A percentile compares a stretch with the other conserved stretches of the same genome.
Evolutionary conservation across 495 filamentous ascomycete species (phyloP).

Genomic region (Penicillium silybi): DNA sequence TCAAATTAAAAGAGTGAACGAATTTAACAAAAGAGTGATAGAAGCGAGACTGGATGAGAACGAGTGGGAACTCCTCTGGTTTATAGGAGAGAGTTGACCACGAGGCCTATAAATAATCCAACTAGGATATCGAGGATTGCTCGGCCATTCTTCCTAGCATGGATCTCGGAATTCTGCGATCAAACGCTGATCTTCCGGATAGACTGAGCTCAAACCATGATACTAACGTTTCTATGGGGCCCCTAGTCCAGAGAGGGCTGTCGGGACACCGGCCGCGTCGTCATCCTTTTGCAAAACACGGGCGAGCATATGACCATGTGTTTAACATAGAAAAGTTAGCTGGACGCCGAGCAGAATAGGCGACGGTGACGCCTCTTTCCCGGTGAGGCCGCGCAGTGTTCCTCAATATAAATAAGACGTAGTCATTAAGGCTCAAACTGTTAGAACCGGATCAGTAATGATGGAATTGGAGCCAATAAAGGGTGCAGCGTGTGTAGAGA

Average conservation of each 20-base stretch:
- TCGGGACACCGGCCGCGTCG: not conserved
- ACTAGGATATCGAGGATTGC: not conserved
- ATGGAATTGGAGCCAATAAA: not conserved
- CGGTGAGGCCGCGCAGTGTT: not conserved
- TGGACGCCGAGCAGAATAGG: not conserved
- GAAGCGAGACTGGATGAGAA: not conserved
- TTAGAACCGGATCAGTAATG: not conserved
- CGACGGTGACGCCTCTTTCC: not conserved
- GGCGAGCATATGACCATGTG: not conserved
- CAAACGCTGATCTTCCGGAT: slow-evolving; percentile 12
- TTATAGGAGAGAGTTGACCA: not conserved
- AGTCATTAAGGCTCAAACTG: not conserved
- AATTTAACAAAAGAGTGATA: not conserved
- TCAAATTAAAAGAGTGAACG: not conserved
- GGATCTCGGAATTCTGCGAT: not conserved
- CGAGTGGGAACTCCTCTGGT: not conserved
- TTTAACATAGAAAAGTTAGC: slow-evolving; percentile 5
- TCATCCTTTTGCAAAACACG: slow-evolving; percentile 3
- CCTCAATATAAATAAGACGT: not conserved
- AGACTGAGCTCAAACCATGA: slow-evolving; percentile 7
- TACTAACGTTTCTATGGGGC: slow-evolving; percentile 1
- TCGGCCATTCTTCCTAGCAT: slow-evolving; percentile 3
- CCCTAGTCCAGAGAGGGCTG: not conserved
- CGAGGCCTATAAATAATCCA: not conserved
- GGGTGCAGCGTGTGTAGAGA: not conserved